phyloP scores from a whole-genome alignment of 768 basidiomycete species.

The Tylopilus subfusipes region DNA sequence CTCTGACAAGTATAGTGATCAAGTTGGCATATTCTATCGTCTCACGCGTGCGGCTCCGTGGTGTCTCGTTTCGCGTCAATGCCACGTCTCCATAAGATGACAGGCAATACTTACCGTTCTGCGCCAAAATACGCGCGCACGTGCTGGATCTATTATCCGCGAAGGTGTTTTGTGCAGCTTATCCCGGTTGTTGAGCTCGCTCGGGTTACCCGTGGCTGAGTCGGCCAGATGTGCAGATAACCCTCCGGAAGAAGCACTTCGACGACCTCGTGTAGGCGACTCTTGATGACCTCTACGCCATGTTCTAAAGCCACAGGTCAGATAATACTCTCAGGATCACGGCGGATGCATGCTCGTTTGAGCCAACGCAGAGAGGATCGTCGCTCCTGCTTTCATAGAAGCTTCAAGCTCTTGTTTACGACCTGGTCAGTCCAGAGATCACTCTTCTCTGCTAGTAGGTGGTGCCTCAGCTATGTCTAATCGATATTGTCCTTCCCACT shows the following conservation, averaged over 20 bases:
- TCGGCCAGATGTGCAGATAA: slow-evolving; percentile 3
- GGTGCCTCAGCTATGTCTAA: neutral
- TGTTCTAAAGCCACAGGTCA: slow-evolving; percentile 9
- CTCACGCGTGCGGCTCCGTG: slow-evolving; percentile 2
- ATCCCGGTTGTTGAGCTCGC: neutral
- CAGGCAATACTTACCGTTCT: slow-evolving; percentile 3
- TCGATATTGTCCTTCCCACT: neutral
- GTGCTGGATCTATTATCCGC: slow-evolving; percentile 17
- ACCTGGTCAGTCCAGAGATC: slow-evolving; percentile 12
- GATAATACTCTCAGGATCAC: neutral
- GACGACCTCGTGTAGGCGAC: slow-evolving; percentile 7
- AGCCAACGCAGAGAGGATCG: slow-evolving; percentile 21
- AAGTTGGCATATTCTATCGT: slow-evolving; percentile 12
- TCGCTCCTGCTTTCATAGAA: slow-evolving; percentile 21
- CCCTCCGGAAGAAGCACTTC: slow-evolving; percentile 15
- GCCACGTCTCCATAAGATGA: neutral
- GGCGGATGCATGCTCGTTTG: slow-evolving; percentile 10
- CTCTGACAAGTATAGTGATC: no score
- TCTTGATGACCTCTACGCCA: slow-evolving; percentile 10
- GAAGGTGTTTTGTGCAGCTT: slow-evolving; percentile 6
- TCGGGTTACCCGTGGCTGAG: no score
- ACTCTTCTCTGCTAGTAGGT: slow-evolving; percentile 4
- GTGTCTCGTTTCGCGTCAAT: slow-evolving; percentile 2
- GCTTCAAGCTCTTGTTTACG: slow-evolving; percentile 8
- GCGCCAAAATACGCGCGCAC: slow-evolving; percentile 12